A percentile compares a stretch with the other conserved stretches of the same genome.
Evolutionary conservation across 1,284 basidiomycete genomes (phyloP).

Genomic region (Cryptococcus sp.): DNA sequence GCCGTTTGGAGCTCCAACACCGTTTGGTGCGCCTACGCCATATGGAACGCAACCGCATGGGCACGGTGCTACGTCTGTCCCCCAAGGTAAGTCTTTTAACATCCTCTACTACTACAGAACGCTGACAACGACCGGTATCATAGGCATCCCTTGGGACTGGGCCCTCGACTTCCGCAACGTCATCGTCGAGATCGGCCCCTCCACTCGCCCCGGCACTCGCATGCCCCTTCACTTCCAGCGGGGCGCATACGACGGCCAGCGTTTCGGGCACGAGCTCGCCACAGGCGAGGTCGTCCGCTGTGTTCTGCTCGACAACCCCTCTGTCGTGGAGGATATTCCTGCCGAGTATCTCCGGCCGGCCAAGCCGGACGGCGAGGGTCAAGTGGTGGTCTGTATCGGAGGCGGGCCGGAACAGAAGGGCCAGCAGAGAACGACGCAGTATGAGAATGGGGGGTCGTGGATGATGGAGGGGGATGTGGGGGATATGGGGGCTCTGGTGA

Average conservation of each 20-base stretch:
- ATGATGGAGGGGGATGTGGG: constrained; percentile 42
- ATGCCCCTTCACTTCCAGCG: constrained; percentile 45
- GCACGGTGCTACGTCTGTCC: constrained; percentile 2
- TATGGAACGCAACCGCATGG: constrained; percentile 28
- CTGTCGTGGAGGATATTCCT: constrained; percentile 30
- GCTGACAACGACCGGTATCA: background rate
- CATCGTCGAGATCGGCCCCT: constrained; percentile 40
- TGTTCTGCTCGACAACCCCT: constrained; percentile 25
- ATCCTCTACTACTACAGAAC: background rate
- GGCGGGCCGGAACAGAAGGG: constrained; percentile 31
- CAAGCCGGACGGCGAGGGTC: constrained; percentile 36
- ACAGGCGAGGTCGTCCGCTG: constrained; percentile 27
- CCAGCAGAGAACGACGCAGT: constrained; percentile 36
- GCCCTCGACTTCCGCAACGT: constrained; percentile 48
- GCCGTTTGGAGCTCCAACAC: constrained; percentile 51
- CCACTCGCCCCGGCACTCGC: constrained; percentile 26
- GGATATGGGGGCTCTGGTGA: constrained; percentile 32
- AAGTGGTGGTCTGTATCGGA: constrained; percentile 34
- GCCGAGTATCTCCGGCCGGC: constrained; percentile 40
- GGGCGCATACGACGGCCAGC: constrained; percentile 33
- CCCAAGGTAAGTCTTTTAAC: background rate
- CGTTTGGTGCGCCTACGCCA: constrained; percentile 53
- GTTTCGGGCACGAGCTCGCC: constrained; percentile 35
- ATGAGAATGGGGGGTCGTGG: constrained; percentile 40
- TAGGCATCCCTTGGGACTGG: constrained; percentile 42